Evolutionary conservation across 1,284 basidiomycete species (phyloP), one percentile per base, ranked within the genome.

Genomic region (Gomphus bonarii): DNA sequence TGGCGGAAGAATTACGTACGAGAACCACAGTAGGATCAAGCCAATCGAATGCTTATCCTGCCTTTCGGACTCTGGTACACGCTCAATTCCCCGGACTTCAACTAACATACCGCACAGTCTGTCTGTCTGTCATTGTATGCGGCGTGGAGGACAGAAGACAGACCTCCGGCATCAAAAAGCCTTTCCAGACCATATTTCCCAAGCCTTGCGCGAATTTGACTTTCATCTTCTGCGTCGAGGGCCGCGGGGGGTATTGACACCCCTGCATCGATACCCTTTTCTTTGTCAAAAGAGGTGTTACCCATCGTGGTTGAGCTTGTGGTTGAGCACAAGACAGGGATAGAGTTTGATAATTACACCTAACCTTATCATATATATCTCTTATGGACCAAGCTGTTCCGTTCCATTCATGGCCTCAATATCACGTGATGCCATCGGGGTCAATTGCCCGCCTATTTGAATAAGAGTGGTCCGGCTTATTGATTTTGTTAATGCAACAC

Each of bases 1-100:
- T 16, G 47, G 3, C 18, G 44, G 1, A 35, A 56, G 25, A 50
- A 11, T n/a, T 44, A 59, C 70, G 60, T 54, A 57, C 55, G 55
- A 57, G 18, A 57, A 75, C 76, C 74, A 77, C 75, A 77, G 76
- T 73, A 78, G 74, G 16, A 78, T 65, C 40, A 78, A 61, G 61
- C 76, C 42, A 36, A 43, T 64, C n/a, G 70, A 66, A 57, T 78
- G 73, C 59, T 72, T 76, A 1, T 60, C 67, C 55, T 76, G 72
- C 55, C 77, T 64, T 65, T 77, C 68, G 59, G 72, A 63, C 63
- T 80, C 78, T 10, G 72, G 76, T 0, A 80, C 73, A 12, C 78
- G 74, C 56, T 79, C 78, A 0, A 79, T 72, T 11, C 77, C 77
- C 64, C 75, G 68, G 10, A 75, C 74, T 65, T 80, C 78, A 10